These are phyloP conservation scores for Viola pubescens DNA, from an alignment of 441 rosid genomes.

Conservation along the genomic window DNA sequence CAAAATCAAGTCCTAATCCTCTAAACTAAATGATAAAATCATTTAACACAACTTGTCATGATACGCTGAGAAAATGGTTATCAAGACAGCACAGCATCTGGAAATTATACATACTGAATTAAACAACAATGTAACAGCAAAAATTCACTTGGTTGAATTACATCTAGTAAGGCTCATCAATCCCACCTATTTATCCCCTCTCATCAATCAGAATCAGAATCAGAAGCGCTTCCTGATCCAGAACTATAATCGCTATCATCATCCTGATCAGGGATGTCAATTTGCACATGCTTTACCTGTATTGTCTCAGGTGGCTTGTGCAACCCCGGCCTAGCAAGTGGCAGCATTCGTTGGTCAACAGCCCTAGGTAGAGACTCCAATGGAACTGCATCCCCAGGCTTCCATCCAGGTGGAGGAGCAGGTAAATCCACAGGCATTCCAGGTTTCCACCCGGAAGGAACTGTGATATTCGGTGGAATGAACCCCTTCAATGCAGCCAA, in stretches of 20 bases:
- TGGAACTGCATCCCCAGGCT: slow-evolving; percentile 80
- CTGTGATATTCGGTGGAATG: slow-evolving; percentile 50
- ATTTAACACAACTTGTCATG: too few species aligned
- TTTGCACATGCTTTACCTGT: slow-evolving; percentile 75
- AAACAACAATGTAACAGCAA: too few species aligned
- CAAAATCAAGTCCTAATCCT: too few species aligned
- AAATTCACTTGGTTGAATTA: too few species aligned
- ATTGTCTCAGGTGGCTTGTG: slow-evolving; percentile 61
- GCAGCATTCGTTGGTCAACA: slow-evolving; percentile 38
- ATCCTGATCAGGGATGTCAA: slow-evolving; percentile 68
- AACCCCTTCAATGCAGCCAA: slow-evolving; percentile 49
- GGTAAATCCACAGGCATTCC: slow-evolving; percentile 90
- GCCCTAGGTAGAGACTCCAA: slow-evolving; percentile 47
- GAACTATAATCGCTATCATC: slow-evolving; percentile 75
- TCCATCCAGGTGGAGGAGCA: slow-evolving; percentile 84
- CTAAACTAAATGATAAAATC: too few species aligned
- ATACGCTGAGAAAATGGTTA: too few species aligned
- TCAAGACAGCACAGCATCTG: too few species aligned
- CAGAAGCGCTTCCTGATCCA: slow-evolving; percentile 72
- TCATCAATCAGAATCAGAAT: slow-evolving; percentile 41
- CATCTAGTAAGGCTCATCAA: neutral
- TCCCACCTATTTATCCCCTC: neutral
- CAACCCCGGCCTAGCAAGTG: slow-evolving; percentile 40
- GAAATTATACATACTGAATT: too few species aligned
- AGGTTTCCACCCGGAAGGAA: slow-evolving; percentile 90